Conservation (phyloP, 169 alveolate genomes). For the Plasmodium inui region DNA sequence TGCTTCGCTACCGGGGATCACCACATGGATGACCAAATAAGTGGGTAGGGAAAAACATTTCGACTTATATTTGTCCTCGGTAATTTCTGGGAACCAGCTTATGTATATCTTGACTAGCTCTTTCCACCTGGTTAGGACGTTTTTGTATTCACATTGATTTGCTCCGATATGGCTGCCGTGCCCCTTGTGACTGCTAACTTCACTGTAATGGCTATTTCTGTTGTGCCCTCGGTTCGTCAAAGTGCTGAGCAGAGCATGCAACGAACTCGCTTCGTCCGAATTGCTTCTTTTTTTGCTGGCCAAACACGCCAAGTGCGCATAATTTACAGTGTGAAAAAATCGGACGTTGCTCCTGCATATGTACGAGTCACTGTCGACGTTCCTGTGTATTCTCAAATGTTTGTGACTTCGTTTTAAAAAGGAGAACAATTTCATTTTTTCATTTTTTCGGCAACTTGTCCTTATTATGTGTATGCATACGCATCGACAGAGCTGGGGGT, state of each 20-base stretch:
- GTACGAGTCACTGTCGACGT: neutral
- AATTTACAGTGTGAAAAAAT: constrained; percentile 17
- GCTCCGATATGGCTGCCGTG: neutral
- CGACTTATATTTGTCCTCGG: constrained; percentile 69
- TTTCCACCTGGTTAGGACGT: constrained; percentile 15
- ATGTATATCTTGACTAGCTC: constrained; percentile 39
- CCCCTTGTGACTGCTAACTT: neutral
- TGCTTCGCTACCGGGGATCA: constrained; percentile 7
- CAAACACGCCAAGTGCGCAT: neutral
- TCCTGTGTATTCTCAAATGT: constrained; percentile 1
- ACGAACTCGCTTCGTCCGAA: constrained; percentile 9
- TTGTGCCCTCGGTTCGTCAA: neutral
- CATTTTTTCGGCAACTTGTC: neutral
- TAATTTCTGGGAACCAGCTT: constrained; percentile 73
- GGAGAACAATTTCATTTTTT: constrained; percentile 51
- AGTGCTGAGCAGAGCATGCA: constrained; percentile 11
- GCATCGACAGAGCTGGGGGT: neutral
- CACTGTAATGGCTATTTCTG: neutral
- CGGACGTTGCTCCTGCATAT: constrained; percentile 12
- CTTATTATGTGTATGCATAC: neutral
- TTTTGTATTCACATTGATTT: neutral
- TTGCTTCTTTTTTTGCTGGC: constrained; percentile 8
- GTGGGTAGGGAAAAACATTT: constrained; percentile 71
- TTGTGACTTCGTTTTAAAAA: neutral
- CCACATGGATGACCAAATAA: constrained; percentile 47